Percentiles rank a stretch among this genome's conserved stretches.
Conservation (phyloP, 345 rosid genomes). For the Cardamine occulta region DNA sequence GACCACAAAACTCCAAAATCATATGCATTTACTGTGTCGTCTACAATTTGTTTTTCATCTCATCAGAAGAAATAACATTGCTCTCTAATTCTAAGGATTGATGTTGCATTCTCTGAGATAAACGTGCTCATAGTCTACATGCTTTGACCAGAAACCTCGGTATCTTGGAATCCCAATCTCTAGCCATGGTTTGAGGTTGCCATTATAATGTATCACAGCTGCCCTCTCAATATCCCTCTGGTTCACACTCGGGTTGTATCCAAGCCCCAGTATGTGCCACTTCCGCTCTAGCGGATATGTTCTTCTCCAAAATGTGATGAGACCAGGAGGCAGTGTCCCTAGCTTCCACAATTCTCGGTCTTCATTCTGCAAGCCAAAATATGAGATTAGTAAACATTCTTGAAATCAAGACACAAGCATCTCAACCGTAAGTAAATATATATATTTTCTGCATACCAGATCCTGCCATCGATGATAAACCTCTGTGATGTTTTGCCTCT, state of each 20-base stretch:
- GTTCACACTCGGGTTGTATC: constrained; percentile 76
- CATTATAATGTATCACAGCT: constrained; percentile 80
- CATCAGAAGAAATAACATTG: constrained; percentile 30
- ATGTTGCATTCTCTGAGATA: constrained; percentile 78
- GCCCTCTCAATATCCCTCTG: constrained; percentile 74
- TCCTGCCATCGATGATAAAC: constrained; percentile 94
- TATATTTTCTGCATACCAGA: constrained; percentile 59
- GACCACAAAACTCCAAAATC: too few species aligned
- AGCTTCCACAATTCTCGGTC: constrained; percentile 78
- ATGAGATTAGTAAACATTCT: constrained; percentile 23
- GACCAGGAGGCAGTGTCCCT: constrained; percentile 89
- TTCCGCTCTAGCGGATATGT: constrained; percentile 59
- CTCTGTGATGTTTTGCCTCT: constrained; percentile 80
- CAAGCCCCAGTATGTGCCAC: constrained; percentile 88
- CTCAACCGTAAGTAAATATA: constrained; percentile 3
- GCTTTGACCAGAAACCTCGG: constrained; percentile 59
- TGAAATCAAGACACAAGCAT: constrained; percentile 1
- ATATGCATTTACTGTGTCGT: constrained; percentile 21
- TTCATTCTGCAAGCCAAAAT: constrained; percentile 58
- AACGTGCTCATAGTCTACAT: constrained; percentile 60
- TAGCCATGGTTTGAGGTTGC: constrained; percentile 90
- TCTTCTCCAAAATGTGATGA: constrained; percentile 77
- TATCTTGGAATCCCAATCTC: constrained; percentile 75
- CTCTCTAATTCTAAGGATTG: constrained; percentile 53
- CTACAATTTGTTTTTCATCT: constrained; percentile 33